A percentile compares a stretch with the other conserved stretches of the same genome.
These are phyloP conservation scores for Lipomyces oligophaga DNA, from an alignment of 805 yeast genomes.

Conservation along the genomic window DNA sequence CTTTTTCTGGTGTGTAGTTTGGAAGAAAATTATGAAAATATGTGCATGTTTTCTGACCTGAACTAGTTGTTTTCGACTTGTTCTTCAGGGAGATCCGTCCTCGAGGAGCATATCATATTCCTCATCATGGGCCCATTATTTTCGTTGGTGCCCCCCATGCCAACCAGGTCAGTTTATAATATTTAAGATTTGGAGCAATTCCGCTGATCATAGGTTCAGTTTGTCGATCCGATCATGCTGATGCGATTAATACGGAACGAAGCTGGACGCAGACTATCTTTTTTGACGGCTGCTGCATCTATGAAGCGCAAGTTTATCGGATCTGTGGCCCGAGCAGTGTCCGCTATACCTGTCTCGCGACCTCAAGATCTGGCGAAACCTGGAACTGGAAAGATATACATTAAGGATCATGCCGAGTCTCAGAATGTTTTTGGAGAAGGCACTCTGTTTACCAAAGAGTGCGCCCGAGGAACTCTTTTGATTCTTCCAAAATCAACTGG, in stretches of 20 bases:
- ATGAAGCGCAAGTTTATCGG: slow-evolving; percentile 67
- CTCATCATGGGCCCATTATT: slow-evolving; percentile 74
- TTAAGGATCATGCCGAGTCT: slow-evolving; percentile 53
- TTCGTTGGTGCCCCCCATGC: slow-evolving; percentile 98
- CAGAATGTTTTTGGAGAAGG: slow-evolving; percentile 57
- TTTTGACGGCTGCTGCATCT: slow-evolving; percentile 81
- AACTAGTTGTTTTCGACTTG: slow-evolving; percentile 44
- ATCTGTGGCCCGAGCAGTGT: slow-evolving; percentile 64
- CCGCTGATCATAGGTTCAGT: slow-evolving; percentile 44
- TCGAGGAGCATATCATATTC: slow-evolving; percentile 76
- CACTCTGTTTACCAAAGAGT: slow-evolving; percentile 63
- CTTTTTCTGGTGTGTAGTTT: slow-evolving; percentile 34
- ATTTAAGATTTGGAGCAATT: slow-evolving; percentile 39
- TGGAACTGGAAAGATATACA: slow-evolving; percentile 63
- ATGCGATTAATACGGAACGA: slow-evolving; percentile 73
- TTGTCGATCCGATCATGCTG: slow-evolving; percentile 76
- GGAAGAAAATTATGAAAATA: background rate
- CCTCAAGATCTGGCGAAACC: slow-evolving; percentile 77
- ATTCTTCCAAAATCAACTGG: slow-evolving; percentile 79
- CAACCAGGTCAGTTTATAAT: slow-evolving; percentile 48
- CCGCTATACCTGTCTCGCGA: slow-evolving; percentile 86
- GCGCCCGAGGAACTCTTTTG: slow-evolving; percentile 61
- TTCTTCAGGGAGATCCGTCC: slow-evolving; percentile 88
- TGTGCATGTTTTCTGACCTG: background rate
- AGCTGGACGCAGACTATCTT: slow-evolving; percentile 66